These are phyloP conservation scores for Parastagonospora avenae DNA, from an alignment of 2,329 filamentous ascomycete species.

Conservation along the genomic window DNA sequence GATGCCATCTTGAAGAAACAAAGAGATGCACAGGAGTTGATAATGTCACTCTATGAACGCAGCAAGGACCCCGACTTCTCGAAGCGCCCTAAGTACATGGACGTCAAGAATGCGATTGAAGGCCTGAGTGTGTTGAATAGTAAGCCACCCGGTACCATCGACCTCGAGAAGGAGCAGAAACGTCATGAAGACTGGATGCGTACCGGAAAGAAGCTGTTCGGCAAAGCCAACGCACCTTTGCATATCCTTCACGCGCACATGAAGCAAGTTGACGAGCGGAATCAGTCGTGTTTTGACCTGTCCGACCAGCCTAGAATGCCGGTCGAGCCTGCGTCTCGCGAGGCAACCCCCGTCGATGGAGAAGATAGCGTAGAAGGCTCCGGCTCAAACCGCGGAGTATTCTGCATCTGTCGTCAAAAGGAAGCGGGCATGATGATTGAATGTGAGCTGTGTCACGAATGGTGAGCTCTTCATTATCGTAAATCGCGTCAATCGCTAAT, in stretches of 20 bases:
- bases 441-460: constrained; percentile 96
- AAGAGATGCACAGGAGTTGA: constrained; percentile 88
- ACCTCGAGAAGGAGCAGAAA: constrained; percentile 92
- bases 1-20: constrained; percentile 96
- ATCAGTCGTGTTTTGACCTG: constrained; percentile 89
- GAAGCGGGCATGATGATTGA: constrained; percentile 99
- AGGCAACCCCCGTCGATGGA: constrained; percentile 65
- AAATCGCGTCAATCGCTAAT: constrained; percentile 26
- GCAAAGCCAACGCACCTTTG: constrained; percentile 94
- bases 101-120: constrained; percentile 89
- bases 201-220: constrained; percentile 95
- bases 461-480: constrained; percentile 61
- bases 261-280: constrained; percentile 88
- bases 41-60: constrained; percentile 78
- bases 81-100: constrained; percentile 82
- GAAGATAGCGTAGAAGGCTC: constrained; percentile 53
- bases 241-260: constrained; percentile 96
- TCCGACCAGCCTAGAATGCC: constrained; percentile 86
- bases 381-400: constrained; percentile 73
- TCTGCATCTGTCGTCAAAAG: constrained; percentile 91
- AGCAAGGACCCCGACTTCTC: constrained; percentile 76
- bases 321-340: constrained; percentile 88
- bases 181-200: constrained; percentile 99
- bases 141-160: constrained; percentile 86
- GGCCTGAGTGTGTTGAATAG: constrained; percentile 87